Base-by-base conservation (phyloP, 1,284 basidiomycete genomes). In the Fomitopsis betulina region DNA sequence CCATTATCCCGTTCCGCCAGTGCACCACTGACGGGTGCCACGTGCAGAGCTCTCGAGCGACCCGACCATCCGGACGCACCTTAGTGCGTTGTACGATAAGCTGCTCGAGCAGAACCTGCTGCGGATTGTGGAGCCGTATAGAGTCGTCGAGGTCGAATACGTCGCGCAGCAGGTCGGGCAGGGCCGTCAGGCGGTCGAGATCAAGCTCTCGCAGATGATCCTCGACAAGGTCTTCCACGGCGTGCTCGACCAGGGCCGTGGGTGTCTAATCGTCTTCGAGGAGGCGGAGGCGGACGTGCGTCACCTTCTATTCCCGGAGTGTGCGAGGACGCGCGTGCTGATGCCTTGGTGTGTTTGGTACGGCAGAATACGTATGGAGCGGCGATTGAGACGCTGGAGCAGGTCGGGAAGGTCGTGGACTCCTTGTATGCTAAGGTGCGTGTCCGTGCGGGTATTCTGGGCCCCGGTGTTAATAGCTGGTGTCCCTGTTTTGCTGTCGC, bases 201-300 rank as follows among this genome's bases (percentile, higher is more conserved):
- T 89, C 23, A 99, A 98, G 94, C 75, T 99, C 54, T 94, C 92
- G 53, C 96, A 98, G 72, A 98, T 99, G 96, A 98, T 99, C 63
- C 77, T 99, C 43, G 96, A 99, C 74, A 96, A 96, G 68, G 86
- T 96, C 0, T 86, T 99, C 67, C 85, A 94, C 63, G 96, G 96
- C 6, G 95, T 98, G 3, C 78, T 99, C 23, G 96, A 98, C 71
- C 96, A 98, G 73, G 95, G 94, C 19, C 85, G 92, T 0, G 96
- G 96, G 0, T 97, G 95, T 68, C 75, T 98, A 52, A 79, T 98
- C 53, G 87, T 98, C 19, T 98, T 91, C 66, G 94, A 98, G 59
- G 80, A 93, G 69, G 84, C 85, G 0, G 87, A 91, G 66, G 84
- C 86, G 9, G 94, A 97, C 72, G 93, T 93, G 66, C 63, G 89